Evolutionary conservation across 352 stramenopile species (phyloP).

Genomic region (Phytophthora nicotianae): DNA sequence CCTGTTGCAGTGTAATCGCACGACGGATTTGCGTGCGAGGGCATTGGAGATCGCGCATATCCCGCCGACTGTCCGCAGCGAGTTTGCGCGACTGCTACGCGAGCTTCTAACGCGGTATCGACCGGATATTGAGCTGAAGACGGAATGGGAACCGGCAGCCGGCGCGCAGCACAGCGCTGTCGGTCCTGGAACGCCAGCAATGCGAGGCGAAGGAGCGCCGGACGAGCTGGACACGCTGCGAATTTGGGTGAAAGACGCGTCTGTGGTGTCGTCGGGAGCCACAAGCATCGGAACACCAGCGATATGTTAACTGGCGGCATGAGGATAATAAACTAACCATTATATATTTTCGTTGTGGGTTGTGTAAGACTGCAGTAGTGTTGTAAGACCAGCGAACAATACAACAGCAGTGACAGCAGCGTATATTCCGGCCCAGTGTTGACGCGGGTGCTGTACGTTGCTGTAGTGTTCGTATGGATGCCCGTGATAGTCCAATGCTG

Average conservation of each 20-base stretch:
- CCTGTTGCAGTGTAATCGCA: constrained; percentile 64
- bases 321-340: constrained; percentile 23
- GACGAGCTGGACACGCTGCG: constrained; percentile 64
- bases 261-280: constrained; percentile 7
- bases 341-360: constrained; percentile 8
- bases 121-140: constrained; percentile 73
- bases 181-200: constrained; percentile 22
- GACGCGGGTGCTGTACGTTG: background rate
- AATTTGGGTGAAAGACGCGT: constrained; percentile 74
- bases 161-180: constrained; percentile 23
- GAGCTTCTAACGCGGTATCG: constrained; percentile 61
- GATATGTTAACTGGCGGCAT: constrained; percentile 18
- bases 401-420: constrained; percentile 15
- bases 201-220: constrained; percentile 24
- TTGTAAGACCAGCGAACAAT: constrained; percentile 12
- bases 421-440: constrained; percentile 4
- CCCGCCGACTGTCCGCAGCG: constrained; percentile 61
- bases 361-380: constrained; percentile 12
- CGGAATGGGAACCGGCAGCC: constrained; percentile 66
- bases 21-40: constrained; percentile 64
- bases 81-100: constrained; percentile 67
- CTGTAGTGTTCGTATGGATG: constrained; percentile 1
- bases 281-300: constrained; percentile 16
- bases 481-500: constrained; percentile 22
- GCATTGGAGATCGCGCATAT: constrained; percentile 80